Conservation (phyloP, 352 stramenopile genomes). For the Bremia lactucae region DNA sequence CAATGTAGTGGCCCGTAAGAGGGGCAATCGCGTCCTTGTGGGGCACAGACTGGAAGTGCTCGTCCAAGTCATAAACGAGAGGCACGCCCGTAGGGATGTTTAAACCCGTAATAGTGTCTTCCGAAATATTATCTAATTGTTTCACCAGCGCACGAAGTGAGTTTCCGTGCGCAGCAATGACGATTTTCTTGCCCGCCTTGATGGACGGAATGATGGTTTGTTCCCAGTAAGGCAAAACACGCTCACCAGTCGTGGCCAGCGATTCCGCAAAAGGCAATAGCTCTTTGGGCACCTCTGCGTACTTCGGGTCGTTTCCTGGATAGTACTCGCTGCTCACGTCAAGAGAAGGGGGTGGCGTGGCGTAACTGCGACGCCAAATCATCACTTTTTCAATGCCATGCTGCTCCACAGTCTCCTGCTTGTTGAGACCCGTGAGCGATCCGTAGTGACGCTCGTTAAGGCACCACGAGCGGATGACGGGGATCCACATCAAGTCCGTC, state of each 20-base stretch:
- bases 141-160: constrained; percentile 96
- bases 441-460: constrained; percentile 99
- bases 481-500: constrained; percentile 96
- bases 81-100: constrained; percentile 96
- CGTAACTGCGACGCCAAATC: constrained; percentile 96
- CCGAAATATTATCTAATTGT: constrained; percentile 95
- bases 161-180: constrained; percentile 98
- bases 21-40: constrained; percentile 87
- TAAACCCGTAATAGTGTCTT: constrained; percentile 93
- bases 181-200: constrained; percentile 90
- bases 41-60: constrained; percentile 92
- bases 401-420: constrained; percentile 98
- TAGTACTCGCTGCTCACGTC: constrained; percentile 84
- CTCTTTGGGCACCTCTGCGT: constrained; percentile 83
- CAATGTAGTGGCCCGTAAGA: constrained; percentile 74
- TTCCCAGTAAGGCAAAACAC: constrained; percentile 94
- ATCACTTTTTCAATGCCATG: constrained; percentile 97
- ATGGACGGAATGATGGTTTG: constrained; percentile 90
- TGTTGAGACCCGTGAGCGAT: constrained; percentile 96
- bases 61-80: constrained; percentile 96
- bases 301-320: constrained; percentile 87
- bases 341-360: constrained; percentile 90
- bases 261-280: constrained; percentile 90
- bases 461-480: constrained; percentile 86
- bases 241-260: constrained; percentile 88